phyloP scores from a whole-genome alignment of 768 basidiomycete genomes.

The Candolleomyces aberdarensis region DNA sequence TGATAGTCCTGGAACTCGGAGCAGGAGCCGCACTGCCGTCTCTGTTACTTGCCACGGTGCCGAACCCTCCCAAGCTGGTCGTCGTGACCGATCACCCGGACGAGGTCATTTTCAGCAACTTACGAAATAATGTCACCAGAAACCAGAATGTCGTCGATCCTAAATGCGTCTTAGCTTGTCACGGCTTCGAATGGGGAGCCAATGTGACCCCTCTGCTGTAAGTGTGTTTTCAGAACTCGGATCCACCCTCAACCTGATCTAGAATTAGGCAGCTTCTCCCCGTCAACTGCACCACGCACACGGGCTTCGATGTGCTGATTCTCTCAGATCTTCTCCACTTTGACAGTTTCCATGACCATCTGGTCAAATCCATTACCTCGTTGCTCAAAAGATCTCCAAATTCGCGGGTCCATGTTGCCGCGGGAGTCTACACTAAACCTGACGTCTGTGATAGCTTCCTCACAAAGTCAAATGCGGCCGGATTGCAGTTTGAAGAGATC shows the following conservation, averaged over 20 bases:
- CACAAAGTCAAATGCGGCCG: constrained; percentile 29
- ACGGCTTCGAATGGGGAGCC: constrained; percentile 66
- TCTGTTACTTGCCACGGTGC: constrained; percentile 47
- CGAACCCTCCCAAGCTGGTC: constrained; percentile 46
- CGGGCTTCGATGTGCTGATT: constrained; percentile 57
- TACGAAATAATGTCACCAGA: constrained; percentile 49
- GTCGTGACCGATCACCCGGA: constrained; percentile 73
- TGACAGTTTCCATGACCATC: constrained; percentile 51
- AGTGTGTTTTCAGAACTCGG: constrained; percentile 12
- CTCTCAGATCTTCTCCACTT: constrained; percentile 76
- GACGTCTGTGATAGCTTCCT: constrained; percentile 56
- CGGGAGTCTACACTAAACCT: constrained; percentile 58
- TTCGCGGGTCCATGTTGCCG: constrained; percentile 56
- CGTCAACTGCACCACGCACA: not conserved
- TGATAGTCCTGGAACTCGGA: constrained; percentile 57
- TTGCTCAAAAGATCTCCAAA: constrained; percentile 42
- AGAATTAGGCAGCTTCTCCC: constrained; percentile 18
- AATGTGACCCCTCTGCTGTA: constrained; percentile 47
- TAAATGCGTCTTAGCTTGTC: constrained; percentile 40
- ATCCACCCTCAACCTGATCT: not conserved
- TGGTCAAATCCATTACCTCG: constrained; percentile 46
- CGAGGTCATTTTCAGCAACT: constrained; percentile 52
- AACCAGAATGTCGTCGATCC: constrained; percentile 37
- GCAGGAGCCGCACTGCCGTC: constrained; percentile 69
- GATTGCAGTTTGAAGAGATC: constrained; percentile 48